These are phyloP conservation scores for Pseudogymnoascus sp. DNA, from an alignment of 2,329 filamentous ascomycete species.

Conservation along the genomic window DNA sequence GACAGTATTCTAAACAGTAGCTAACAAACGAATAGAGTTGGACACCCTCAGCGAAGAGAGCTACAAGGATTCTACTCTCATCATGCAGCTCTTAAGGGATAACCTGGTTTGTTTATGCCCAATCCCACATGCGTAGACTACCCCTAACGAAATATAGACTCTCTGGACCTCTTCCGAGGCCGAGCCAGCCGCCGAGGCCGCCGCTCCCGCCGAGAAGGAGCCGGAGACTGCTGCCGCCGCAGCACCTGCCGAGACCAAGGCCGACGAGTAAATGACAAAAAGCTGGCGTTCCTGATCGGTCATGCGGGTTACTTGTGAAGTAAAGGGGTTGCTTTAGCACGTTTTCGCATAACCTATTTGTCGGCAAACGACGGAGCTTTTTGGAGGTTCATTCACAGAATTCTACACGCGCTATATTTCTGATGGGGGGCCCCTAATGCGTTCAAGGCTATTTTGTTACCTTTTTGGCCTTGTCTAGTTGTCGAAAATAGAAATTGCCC, in stretches of 20 bases:
- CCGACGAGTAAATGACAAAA: slow-evolving; percentile 26
- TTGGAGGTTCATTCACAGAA: slow-evolving; percentile 25
- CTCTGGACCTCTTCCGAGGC: slow-evolving; percentile 99
- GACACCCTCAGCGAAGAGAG: slow-evolving; percentile 96
- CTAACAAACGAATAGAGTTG: slow-evolving; percentile 49
- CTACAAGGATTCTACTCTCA: slow-evolving; percentile 96
- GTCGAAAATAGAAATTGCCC: slow-evolving; percentile 7
- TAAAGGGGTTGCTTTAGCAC: slow-evolving; percentile 26
- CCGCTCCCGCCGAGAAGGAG: slow-evolving; percentile 42
- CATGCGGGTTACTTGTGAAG: slow-evolving; percentile 25
- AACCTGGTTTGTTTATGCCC: slow-evolving; percentile 50
- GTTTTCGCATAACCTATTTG: slow-evolving; percentile 21
- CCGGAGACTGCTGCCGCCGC: slow-evolving; percentile 48
- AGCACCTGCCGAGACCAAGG: slow-evolving; percentile 33
- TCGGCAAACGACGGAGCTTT: slow-evolving; percentile 22
- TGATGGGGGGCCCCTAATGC: neutral
- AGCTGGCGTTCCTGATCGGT: slow-evolving; percentile 28
- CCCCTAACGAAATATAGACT: slow-evolving; percentile 51
- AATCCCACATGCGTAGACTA: neutral
- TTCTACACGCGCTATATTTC: slow-evolving; percentile 24
- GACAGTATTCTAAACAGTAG: neutral
- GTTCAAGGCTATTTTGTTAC: slow-evolving; percentile 1
- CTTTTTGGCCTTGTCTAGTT: slow-evolving; percentile 5
- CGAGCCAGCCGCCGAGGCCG: slow-evolving; percentile 59
- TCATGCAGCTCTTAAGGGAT: slow-evolving; percentile 98